Base-by-base conservation (phyloP, 2,329 filamentous ascomycete species). In the Paracoccidioides lutzii region DNA sequence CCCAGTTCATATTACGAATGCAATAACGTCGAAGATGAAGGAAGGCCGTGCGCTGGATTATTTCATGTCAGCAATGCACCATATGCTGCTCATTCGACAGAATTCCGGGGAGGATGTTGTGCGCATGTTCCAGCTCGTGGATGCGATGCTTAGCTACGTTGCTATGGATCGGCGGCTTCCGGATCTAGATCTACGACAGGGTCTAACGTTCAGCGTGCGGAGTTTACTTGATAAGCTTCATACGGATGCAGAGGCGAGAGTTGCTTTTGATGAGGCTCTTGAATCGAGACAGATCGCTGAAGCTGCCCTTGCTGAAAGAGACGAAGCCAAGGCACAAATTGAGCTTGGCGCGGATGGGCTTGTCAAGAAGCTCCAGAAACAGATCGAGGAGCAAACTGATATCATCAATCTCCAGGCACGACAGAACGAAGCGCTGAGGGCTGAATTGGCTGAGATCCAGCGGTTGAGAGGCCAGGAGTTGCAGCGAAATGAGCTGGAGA, bases 141-240 rank as follows among this genome's bases (percentile, higher is more conserved):
- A 98, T 72, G 85, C 88, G n/a, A 97, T 97, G 90, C 82, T 98
- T 61, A 95, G 90, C 71, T 97, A 97, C 71, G 91, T 98, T 59
- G 91, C 91, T 64, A 98, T 98, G 91, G 93, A 98, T 71, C 82
- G 93, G 66, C 81, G 93, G 60, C 73, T 97, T 61, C 93, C 93
- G 42, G 91, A 98, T 71, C 91, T 97, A 83, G 93, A 98, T 69
- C 81, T 98, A 58, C 96, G 96, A 75, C 91, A 97, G 71, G 95
- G 90, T 67, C 81, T 98, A 61, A 96, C 95, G 70, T 97, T 97
- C 66, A 96, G 91, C 0, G 93, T 98, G 8, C 93, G 97, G 73
- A 95, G 83, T 70, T 78, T 98, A 62, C 78, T 98, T 59, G 93
- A 97, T 74, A 95, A 94, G 73, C 78, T 98, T 53, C 93, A 97